phyloP scores from a whole-genome alignment of 768 basidiomycete genomes.

The Phaeolepiota aurea region DNA sequence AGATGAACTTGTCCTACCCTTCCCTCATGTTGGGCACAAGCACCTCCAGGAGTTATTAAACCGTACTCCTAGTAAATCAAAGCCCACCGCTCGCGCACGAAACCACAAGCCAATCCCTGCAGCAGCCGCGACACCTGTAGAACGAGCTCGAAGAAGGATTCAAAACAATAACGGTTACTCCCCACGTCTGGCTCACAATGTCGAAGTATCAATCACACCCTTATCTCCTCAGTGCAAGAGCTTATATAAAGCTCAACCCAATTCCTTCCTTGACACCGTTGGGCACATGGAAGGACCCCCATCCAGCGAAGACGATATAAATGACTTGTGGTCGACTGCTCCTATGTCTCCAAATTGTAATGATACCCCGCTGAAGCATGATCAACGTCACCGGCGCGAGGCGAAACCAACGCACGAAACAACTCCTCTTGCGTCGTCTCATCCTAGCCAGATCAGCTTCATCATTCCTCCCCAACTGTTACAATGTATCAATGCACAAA shows the following conservation, averaged over 20 bases:
- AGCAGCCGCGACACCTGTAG: not conserved
- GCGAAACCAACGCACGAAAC: not conserved
- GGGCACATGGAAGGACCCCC: no score
- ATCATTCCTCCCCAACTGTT: conserved; percentile 35
- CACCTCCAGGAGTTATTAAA: no score
- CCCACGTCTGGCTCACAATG: no score
- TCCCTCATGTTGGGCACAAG: conserved; percentile 4
- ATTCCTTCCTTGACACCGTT: no score
- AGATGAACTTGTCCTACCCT: conserved; percentile 1
- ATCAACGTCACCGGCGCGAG: not conserved
- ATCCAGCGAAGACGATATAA: not conserved
- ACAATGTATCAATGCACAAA: conserved; percentile 46
- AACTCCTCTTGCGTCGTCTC: not conserved
- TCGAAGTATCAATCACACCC: no score
- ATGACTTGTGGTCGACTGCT: not conserved
- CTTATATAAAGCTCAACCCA: no score
- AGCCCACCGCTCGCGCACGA: no score
- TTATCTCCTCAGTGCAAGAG: no score
- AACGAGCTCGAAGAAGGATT: not conserved
- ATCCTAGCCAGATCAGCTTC: not conserved
- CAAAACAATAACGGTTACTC: no score
- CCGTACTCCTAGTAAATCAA: no score
- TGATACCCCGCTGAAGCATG: not conserved
- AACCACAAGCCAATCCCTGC: no score
- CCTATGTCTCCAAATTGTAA: not conserved